Evolutionary conservation across 257 asterid species (phyloP), one percentile per base, ranked within the genome.

Genomic region (Perilla frutescens): DNA sequence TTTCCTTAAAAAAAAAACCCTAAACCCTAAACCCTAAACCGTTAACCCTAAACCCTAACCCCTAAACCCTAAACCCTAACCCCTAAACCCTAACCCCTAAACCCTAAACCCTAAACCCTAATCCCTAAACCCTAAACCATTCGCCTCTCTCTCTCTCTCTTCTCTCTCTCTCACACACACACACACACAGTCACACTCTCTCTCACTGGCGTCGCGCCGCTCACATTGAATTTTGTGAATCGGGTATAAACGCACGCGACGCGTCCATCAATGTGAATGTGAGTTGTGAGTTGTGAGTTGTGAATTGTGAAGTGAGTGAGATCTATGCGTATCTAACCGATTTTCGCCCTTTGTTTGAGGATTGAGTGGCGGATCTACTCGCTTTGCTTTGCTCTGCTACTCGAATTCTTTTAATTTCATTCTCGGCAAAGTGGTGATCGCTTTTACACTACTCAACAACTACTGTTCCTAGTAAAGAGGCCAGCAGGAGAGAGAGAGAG

Each of bases 291-390:
- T 26, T 11, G 67, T 60, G n/a, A n/a, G n/a, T n/a, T n/a, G n/a
- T n/a, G 66, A 60, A 32, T 39, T 62, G 68, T 62, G 68, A 69
- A 55, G 74, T 40, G 74, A 57, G 68, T 47, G 60, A 74, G 78
- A 75, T 74, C 73, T 45, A 15, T 32, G 6, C 13, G 13, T 9
- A 9, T 47, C 53, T 0, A 8, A 9, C 50, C 50, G n/a, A 45
- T 64, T 43, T 62, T 70, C 70, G 70, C 63, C 59, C 56, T 55
- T 44, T 10, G 48, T 60, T 5, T 11, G 49, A 57, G 29, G 69
- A 75, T 61, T 26, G 43, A 62, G 68, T 4, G 54, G 54, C 68
- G 68, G 74, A 75, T 75, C 75, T 66, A 37, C 57, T 64, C 78
- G 9, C 68, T 57, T 43, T 43, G 44, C 62, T 45, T 57, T 57